phyloP scores from a whole-genome alignment of 179 eudicot species.

The Pouteria campechiana region DNA sequence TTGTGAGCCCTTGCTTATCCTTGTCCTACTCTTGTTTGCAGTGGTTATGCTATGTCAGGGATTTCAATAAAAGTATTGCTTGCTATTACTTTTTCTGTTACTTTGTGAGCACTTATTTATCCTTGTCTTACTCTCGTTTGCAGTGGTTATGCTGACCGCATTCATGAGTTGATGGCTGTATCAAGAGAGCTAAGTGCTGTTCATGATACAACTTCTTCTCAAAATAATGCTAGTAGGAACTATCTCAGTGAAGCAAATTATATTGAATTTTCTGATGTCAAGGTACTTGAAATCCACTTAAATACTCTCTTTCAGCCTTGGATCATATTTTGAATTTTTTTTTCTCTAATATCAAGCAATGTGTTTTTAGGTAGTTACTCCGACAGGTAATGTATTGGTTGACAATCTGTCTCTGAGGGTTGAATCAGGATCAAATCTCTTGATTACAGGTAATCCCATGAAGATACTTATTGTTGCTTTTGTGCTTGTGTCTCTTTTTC shows the following conservation, averaged over 20 bases:
- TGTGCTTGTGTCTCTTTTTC: not conserved
- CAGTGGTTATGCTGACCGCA: constrained; percentile 99
- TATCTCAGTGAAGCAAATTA: constrained; percentile 86
- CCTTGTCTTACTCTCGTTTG: too few relatives aligned
- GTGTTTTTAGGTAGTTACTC: constrained; percentile 80
- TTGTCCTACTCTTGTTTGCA: too few relatives aligned
- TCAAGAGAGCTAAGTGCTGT: constrained; percentile 72
- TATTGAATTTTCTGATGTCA: constrained; percentile 81
- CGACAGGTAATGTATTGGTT: constrained; percentile 88
- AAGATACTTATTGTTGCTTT: not conserved
- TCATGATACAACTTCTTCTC: constrained; percentile 49
- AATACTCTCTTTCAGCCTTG: not conserved
- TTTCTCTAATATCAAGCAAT: not conserved
- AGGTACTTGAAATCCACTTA: constrained; percentile 34
- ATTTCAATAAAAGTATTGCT: too few relatives aligned
- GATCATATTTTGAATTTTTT: constrained; percentile 1
- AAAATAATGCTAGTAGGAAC: constrained; percentile 56
- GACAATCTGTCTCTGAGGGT: constrained; percentile 79
- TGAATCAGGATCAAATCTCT: constrained; percentile 91
- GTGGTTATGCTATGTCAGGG: too few relatives aligned
- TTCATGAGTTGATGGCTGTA: constrained; percentile 79
- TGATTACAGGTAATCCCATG: constrained; percentile 66
- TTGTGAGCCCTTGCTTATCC: too few relatives aligned
- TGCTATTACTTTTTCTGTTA: too few relatives aligned
- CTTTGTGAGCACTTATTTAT: too few relatives aligned